Percentiles rank a stretch among this genome's conserved stretches.
These are phyloP conservation scores for Eremothecium cymbalariae DNA, from an alignment of 1,139 yeast genomes.

Conservation along the genomic window DNA sequence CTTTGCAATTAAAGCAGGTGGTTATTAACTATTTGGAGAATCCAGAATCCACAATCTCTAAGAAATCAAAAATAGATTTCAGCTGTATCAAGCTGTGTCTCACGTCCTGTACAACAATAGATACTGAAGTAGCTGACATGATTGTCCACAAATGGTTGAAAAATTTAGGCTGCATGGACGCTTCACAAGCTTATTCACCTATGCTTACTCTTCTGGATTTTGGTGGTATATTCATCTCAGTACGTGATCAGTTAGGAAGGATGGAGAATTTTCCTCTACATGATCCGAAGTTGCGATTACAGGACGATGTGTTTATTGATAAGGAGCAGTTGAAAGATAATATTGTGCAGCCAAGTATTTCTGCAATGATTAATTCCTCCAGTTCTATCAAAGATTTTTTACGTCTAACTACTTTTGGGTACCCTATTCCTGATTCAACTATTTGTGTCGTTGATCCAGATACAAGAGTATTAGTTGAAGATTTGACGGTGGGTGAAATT, in stretches of 20 bases:
- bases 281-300: slow-evolving; percentile 22
- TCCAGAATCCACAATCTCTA: slow-evolving; percentile 78
- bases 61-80: slow-evolving; percentile 70
- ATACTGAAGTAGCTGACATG: slow-evolving; percentile 87
- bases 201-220: slow-evolving; percentile 83
- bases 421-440: slow-evolving; percentile 88
- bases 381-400: slow-evolving; percentile 37
- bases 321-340: slow-evolving; percentile 75
- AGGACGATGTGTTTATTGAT: slow-evolving; percentile 62
- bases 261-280: slow-evolving; percentile 28
- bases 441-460: slow-evolving; percentile 94
- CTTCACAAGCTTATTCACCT: slow-evolving; percentile 79
- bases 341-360: slow-evolving; percentile 44
- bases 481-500: slow-evolving; percentile 90
- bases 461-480: slow-evolving; percentile 69
- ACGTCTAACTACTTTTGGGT: slow-evolving; percentile 87
- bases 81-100: slow-evolving; percentile 82
- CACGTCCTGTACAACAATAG: slow-evolving; percentile 85
- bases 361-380: slow-evolving; percentile 28
- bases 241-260: slow-evolving; percentile 75
- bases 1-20: slow-evolving; percentile 83
- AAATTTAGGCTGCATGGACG: slow-evolving; percentile 78
- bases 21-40: slow-evolving; percentile 88
- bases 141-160: slow-evolving; percentile 85
- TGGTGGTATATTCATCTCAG: slow-evolving; percentile 91